These are phyloP conservation scores for Lunularia cruciata DNA, from an alignment of 225 moss, liverwort and hornwort species.

Conservation along the genomic window DNA sequence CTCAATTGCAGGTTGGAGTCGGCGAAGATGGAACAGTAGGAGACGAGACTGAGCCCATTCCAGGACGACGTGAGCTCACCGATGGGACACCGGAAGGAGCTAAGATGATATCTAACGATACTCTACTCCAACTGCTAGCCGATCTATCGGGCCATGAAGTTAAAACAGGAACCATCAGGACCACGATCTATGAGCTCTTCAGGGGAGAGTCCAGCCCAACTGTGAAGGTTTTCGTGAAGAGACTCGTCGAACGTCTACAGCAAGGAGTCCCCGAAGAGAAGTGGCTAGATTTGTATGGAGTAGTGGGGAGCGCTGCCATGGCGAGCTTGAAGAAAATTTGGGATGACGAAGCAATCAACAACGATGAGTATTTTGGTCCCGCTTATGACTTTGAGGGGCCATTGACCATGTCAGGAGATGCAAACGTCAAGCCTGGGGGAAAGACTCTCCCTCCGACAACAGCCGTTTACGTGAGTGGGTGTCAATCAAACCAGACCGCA, in stretches of 20 bases:
- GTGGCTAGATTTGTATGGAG: not conserved
- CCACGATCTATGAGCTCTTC: conserved; percentile 49
- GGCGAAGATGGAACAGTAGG: conserved; percentile 27
- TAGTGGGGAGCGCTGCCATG: conserved; percentile 19
- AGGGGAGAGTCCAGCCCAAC: conserved; percentile 57
- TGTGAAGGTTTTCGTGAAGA: conserved; percentile 50
- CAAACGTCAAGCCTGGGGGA: conserved; percentile 19
- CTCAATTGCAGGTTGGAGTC: conserved; percentile 64
- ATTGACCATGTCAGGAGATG: conserved; percentile 4
- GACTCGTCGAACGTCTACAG: conserved; percentile 22
- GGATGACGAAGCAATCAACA: conserved; percentile 28
- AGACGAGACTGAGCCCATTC: not conserved
- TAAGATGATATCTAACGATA: conserved; percentile 42
- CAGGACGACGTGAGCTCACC: not conserved
- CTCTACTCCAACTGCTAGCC: conserved; percentile 44
- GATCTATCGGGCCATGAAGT: conserved; percentile 47
- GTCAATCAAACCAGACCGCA: conserved; percentile 47
- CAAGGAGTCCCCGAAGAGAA: conserved; percentile 13
- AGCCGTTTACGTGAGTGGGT: conserved; percentile 54
- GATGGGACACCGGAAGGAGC: not conserved
- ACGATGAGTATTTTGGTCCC: conserved; percentile 22
- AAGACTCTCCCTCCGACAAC: conserved; percentile 18
- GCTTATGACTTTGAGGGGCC: conserved; percentile 14
- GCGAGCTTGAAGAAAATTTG: conserved; percentile 18
- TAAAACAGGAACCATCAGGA: conserved; percentile 48